Evolutionary conservation across 768 basidiomycete genomes (phyloP), one percentile per base, ranked within the genome.

Genomic region (Trametes cinnabarina): DNA sequence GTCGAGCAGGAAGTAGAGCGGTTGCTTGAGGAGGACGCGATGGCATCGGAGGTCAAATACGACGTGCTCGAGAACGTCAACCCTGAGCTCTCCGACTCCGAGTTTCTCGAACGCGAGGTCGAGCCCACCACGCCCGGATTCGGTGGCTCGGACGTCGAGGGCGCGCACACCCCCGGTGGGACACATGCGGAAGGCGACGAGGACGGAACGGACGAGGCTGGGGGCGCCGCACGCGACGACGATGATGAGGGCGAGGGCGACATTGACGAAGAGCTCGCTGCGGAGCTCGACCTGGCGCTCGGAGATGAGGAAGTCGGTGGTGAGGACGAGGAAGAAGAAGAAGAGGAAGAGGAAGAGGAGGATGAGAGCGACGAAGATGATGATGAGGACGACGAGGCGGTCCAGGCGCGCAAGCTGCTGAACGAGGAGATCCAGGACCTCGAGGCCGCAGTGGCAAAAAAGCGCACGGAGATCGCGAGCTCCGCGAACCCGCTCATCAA

Each of bases 1-100:
- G 93, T 95, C 6, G 94, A 97, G 71, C 85, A 92, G 71, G 92
- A 94, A 67, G 94, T 97, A 9, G 94, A 96, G 69, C 78, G 92
- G 53, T 72, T 97, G 19, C 73, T 96, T 19, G 88, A 88, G 57
- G 86, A 88, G 64, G 94, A 96, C 70, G 80, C 86, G 1, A 68
- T 84, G 39, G 91, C 94, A 2, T 69, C 79, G 0, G 83, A 91
- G 57, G 87, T 92, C 53, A 84, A 87, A 75, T 94, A 86, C 62
- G 92, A 92, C 51, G 81, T 93, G 11, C 81, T 94, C 40, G 93
- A 96, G 35, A 91, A 94, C 66, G 90, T 93, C 47, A 94, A 94
- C 68, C 92, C 92, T 1, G 92, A 94, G 67, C 76, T 93, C 11
- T 93, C 93, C 11, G 92, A 94, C 67, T 92, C 91, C 3, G 93